Percentiles rank a stretch among this genome's conserved stretches.
Evolutionary conservation across 2,329 filamentous ascomycete genomes (phyloP).

Genomic region (Plenodomus tracheiphilus): DNA sequence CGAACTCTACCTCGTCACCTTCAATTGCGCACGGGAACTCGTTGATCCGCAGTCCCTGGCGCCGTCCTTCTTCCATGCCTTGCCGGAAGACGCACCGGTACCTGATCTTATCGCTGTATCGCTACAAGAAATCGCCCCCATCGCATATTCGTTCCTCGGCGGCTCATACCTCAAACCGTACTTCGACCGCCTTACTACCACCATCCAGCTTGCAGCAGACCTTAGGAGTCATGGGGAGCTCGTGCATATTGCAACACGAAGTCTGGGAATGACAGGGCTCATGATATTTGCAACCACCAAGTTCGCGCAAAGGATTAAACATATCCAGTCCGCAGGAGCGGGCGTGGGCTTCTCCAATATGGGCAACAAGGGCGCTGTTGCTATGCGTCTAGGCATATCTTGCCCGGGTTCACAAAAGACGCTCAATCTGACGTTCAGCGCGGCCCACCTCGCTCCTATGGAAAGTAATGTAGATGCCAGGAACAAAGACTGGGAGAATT

Average conservation of each 20-base stretch:
- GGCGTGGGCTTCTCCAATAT: conserved; percentile 85
- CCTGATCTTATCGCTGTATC: conserved; percentile 69
- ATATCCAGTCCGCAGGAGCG: conserved; percentile 76
- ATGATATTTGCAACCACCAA: conserved; percentile 77
- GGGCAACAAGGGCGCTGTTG: conserved; percentile 95
- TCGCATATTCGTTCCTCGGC: conserved; percentile 83
- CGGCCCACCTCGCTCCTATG: conserved; percentile 86
- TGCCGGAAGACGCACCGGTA: conserved; percentile 53
- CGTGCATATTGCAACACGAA: conserved; percentile 69
- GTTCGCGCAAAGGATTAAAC: conserved; percentile 60
- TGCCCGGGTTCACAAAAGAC: conserved; percentile 44
- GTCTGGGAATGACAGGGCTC: conserved; percentile 87
- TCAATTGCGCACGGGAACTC: conserved; percentile 79
- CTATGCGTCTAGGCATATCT: conserved; percentile 68
- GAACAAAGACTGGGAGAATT: conserved; percentile 86
- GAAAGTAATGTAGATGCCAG: conserved; percentile 75
- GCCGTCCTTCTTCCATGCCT: conserved; percentile 60
- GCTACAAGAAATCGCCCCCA: conserved; percentile 86
- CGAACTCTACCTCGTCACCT: conserved; percentile 79
- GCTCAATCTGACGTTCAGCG: conserved; percentile 79
- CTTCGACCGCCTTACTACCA: conserved; percentile 69
- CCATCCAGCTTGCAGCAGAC: conserved; percentile 69
- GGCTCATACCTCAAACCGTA: conserved; percentile 78
- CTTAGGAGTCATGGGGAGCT: conserved; percentile 59
- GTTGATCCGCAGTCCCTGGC: conserved; percentile 74